A percentile compares a stretch with the other conserved stretches of the same genome.
Conservation (phyloP, 2,329 filamentous ascomycete genomes). For the Chrysoporthe austroafricana region DNA sequence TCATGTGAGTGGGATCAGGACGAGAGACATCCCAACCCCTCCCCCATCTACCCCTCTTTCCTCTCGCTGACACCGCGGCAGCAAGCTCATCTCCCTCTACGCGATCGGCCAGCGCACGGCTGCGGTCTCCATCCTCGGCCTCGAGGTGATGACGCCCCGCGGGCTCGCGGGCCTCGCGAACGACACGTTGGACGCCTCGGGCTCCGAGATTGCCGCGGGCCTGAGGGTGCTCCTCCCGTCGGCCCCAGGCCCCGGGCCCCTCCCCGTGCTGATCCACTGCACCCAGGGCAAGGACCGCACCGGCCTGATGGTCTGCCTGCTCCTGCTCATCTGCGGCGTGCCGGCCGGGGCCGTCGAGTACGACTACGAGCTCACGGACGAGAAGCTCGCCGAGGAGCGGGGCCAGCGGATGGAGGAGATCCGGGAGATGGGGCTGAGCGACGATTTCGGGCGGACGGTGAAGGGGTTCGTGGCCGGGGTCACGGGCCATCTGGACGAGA, state of each 20-base stretch:
- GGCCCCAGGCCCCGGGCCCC: slow-evolving; percentile 36
- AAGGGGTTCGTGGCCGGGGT: slow-evolving; percentile 65
- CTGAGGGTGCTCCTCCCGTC: slow-evolving; percentile 37
- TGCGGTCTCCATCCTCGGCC: slow-evolving; percentile 71
- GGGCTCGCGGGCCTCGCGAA: slow-evolving; percentile 73
- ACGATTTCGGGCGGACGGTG: slow-evolving; percentile 73
- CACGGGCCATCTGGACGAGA: slow-evolving; percentile 57
- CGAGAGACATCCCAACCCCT: not conserved
- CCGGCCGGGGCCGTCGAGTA: slow-evolving; percentile 63
- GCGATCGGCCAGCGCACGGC: slow-evolving; percentile 68
- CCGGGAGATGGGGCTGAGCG: slow-evolving; percentile 68
- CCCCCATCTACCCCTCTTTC: no score
- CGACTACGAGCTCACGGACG: slow-evolving; percentile 73
- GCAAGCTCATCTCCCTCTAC: slow-evolving; percentile 66
- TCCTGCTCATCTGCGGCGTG: slow-evolving; percentile 66
- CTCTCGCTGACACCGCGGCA: slow-evolving; percentile 32
- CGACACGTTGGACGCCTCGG: slow-evolving; percentile 71
- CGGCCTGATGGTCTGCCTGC: slow-evolving; percentile 70
- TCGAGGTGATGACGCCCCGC: slow-evolving; percentile 71
- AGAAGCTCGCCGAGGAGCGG: slow-evolving; percentile 62
- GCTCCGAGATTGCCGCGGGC: slow-evolving; percentile 56
- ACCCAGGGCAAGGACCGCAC: slow-evolving; percentile 89
- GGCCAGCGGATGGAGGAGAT: slow-evolving; percentile 71
- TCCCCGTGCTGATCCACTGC: slow-evolving; percentile 77
- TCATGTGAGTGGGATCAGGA: slow-evolving; percentile 51